phyloP scores from a whole-genome alignment of 768 basidiomycete genomes.

The Russula virescens region DNA sequence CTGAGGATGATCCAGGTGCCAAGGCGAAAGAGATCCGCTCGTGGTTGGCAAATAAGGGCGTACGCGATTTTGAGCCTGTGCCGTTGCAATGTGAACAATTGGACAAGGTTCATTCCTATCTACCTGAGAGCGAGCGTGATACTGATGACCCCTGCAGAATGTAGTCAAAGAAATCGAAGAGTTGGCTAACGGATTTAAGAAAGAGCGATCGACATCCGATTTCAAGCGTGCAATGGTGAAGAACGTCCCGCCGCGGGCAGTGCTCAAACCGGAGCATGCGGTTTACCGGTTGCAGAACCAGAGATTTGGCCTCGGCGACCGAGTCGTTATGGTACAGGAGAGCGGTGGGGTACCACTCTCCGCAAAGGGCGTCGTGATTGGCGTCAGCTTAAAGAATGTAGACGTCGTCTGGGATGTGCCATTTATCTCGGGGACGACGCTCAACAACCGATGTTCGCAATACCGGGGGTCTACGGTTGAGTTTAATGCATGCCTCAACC shows the following conservation, averaged over 20 bases:
- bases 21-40: constrained; percentile 68
- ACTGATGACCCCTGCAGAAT: constrained; percentile 41
- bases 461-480: constrained; percentile 89
- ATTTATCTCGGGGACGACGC: constrained; percentile 88
- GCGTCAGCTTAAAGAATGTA: constrained; percentile 79
- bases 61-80: constrained; percentile 88
- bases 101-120: constrained; percentile 52
- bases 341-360: constrained; percentile 87
- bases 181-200: constrained; percentile 62
- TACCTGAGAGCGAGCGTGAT: neutral
- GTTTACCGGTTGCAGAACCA: constrained; percentile 88
- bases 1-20: constrained; percentile 54
- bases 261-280: constrained; percentile 89
- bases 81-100: constrained; percentile 89
- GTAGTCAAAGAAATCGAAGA: constrained; percentile 76
- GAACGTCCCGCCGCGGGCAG: constrained; percentile 85
- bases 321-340: constrained; percentile 95
- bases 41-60: constrained; percentile 85
- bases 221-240: constrained; percentile 94
- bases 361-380: constrained; percentile 91
- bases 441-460: constrained; percentile 86
- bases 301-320: constrained; percentile 80
- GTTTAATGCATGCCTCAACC: constrained; percentile 83
- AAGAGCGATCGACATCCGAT: constrained; percentile 49
- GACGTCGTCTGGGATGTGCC: constrained; percentile 96